Conservation (phyloP, 305 asterid genomes). For the Striga hermonthica region DNA sequence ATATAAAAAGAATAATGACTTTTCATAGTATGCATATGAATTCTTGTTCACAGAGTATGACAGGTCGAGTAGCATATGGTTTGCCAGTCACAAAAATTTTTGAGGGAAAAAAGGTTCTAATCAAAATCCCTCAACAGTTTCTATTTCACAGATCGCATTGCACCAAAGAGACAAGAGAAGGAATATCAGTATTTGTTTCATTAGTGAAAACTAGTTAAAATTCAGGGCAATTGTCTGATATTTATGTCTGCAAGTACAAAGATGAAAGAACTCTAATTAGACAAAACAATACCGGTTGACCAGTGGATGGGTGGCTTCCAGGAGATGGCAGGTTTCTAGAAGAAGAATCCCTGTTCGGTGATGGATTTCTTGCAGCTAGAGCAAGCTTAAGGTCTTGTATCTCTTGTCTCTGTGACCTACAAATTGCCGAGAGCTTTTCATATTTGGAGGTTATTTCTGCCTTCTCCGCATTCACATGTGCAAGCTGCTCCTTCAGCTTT, state of each 20-base stretch:
- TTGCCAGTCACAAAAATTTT: too few species aligned
- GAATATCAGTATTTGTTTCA: not conserved
- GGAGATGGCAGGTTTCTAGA: conserved; percentile 42
- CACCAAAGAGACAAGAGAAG: not conserved
- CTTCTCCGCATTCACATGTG: conserved; percentile 65
- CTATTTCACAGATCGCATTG: not conserved
- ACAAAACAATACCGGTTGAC: conserved; percentile 41
- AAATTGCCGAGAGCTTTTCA: conserved; percentile 82
- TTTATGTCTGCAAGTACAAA: not conserved
- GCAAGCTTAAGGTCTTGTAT: conserved; percentile 83
- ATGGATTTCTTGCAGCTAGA: conserved; percentile 64
- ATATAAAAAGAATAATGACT: too few species aligned
- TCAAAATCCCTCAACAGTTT: not conserved
- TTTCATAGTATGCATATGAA: too few species aligned
- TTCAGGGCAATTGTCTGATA: not conserved
- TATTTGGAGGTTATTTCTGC: conserved; percentile 75
- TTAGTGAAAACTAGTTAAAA: not conserved
- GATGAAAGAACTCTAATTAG: conserved; percentile 9
- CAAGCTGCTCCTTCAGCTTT: conserved; percentile 76
- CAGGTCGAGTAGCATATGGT: too few species aligned
- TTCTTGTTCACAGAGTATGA: too few species aligned
- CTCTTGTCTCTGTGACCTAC: conserved; percentile 89
- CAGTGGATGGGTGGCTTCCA: conserved; percentile 50
- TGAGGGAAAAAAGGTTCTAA: not conserved
- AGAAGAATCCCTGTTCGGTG: conserved; percentile 52